phyloP scores from a whole-genome alignment of 805 yeast genomes.

The Starmera quercuum region DNA sequence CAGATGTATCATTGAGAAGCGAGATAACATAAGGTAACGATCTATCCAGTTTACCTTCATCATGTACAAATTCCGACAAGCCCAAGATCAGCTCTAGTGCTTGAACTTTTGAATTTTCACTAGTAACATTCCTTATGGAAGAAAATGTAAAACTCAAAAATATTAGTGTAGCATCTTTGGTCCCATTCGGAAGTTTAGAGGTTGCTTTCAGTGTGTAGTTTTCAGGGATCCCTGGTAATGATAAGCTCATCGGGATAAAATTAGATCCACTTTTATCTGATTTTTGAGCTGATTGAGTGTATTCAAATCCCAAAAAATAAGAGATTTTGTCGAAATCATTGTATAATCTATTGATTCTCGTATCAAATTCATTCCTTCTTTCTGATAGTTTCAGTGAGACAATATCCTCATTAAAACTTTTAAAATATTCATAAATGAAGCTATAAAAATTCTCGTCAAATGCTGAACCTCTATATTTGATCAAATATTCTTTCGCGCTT shows the following conservation, averaged over 20 bases:
- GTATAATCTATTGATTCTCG: conserved; percentile 54
- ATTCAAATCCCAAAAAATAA: conserved; percentile 29
- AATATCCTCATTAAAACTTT: conserved; percentile 23
- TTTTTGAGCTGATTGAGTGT: conserved; percentile 7
- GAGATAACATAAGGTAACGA: conserved; percentile 72
- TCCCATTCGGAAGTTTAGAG: conserved; percentile 17
- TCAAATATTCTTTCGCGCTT: conserved; percentile 45
- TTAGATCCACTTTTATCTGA: conserved; percentile 5
- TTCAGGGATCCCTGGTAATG: conserved; percentile 44
- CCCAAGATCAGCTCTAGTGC: conserved; percentile 75
- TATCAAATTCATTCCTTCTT: conserved; percentile 37
- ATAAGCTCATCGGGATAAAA: conserved; percentile 34
- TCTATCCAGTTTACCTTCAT: conserved; percentile 80
- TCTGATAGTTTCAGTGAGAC: conserved; percentile 15
- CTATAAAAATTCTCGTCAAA: conserved; percentile 67
- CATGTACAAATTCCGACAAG: conserved; percentile 67
- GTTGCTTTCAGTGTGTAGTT: conserved; percentile 35
- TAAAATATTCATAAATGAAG: conserved; percentile 64
- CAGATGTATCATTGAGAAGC: conserved; percentile 61
- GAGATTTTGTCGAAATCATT: conserved; percentile 47
- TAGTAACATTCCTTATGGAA: conserved; percentile 50
- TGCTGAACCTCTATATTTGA: conserved; percentile 36
- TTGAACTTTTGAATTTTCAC: conserved; percentile 50
- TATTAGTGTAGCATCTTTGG: conserved; percentile 46
- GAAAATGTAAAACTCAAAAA: conserved; percentile 52